These are phyloP conservation scores for Hanseniaspora sp. DNA, from an alignment of 1,139 yeast species.

Conservation along the genomic window DNA sequence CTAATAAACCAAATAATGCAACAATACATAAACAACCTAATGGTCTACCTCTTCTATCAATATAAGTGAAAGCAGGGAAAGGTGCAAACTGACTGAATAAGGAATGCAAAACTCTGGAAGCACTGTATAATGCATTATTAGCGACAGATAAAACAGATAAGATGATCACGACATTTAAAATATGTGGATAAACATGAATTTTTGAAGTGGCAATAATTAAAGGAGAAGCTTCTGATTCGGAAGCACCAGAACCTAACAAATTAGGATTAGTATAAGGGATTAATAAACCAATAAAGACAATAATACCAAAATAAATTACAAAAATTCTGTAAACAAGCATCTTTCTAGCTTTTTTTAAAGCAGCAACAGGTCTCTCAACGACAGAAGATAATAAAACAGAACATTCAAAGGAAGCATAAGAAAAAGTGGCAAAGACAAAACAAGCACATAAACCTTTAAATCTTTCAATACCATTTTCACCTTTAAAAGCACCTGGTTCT, in stretches of 20 bases:
- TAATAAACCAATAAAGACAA: constrained; percentile 49
- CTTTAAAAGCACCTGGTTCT: constrained; percentile 49
- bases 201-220: constrained; percentile 55
- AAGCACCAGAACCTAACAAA: constrained; percentile 35
- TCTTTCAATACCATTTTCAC: constrained; percentile 27
- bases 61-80: constrained; percentile 36
- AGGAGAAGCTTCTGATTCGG: constrained; percentile 48
- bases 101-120: constrained; percentile 73
- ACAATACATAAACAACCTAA: constrained; percentile 48
- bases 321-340: constrained; percentile 49
- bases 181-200: constrained; percentile 51
- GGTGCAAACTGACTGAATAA: constrained; percentile 57
- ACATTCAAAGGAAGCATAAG: constrained; percentile 65
- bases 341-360: constrained; percentile 39
- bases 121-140: constrained; percentile 52
- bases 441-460: constrained; percentile 71
- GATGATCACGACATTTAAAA: constrained; percentile 62
- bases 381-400: constrained; percentile 80
- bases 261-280: constrained; percentile 47
- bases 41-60: constrained; percentile 57
- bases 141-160: constrained; percentile 60
- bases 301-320: constrained; percentile 46
- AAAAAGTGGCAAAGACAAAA: constrained; percentile 71
- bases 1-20: constrained; percentile 67
- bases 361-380: constrained; percentile 63